A percentile compares a stretch with the other conserved stretches of the same genome.
These are phyloP conservation scores for Arabidopsis arenosa DNA, from an alignment of 345 rosid species.

Conservation along the genomic window DNA sequence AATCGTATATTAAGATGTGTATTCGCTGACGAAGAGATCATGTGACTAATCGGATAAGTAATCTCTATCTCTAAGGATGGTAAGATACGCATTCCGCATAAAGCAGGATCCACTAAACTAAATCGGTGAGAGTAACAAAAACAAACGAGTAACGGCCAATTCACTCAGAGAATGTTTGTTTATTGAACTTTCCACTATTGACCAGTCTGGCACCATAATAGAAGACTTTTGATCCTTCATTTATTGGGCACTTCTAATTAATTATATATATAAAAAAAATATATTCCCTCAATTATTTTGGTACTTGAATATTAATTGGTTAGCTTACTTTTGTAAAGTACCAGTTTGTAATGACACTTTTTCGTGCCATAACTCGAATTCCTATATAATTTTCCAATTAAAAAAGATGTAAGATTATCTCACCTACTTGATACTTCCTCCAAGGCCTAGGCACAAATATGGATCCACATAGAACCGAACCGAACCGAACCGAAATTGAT, in stretches of 20 bases:
- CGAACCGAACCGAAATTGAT: too few relatives aligned
- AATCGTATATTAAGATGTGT: not conserved
- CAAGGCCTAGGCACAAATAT: too few relatives aligned
- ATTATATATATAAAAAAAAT: too few relatives aligned
- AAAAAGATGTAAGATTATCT: not conserved
- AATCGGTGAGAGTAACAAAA: not conserved
- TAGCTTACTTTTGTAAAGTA: not conserved
- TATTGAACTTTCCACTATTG: not conserved
- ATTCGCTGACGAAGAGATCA: not conserved
- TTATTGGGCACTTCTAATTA: too few relatives aligned
- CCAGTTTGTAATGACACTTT: not conserved
- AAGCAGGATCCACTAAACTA: not conserved
- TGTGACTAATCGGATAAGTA: not conserved
- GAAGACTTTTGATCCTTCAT: not conserved
- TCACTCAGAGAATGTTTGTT: not conserved
- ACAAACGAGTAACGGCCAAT: not conserved
- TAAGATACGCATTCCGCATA: not conserved
- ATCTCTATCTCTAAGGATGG: not conserved
- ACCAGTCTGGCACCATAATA: conserved; percentile 14
- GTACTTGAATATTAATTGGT: not conserved
- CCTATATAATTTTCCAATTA: not conserved
- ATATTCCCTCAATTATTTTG: not conserved
- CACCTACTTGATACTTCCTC: not conserved
- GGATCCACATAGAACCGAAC: too few relatives aligned
- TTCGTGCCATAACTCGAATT: not conserved